These are phyloP conservation scores for Vachellia pachyceras DNA, from an alignment of 306 rosid genomes.

Conservation along the genomic window DNA sequence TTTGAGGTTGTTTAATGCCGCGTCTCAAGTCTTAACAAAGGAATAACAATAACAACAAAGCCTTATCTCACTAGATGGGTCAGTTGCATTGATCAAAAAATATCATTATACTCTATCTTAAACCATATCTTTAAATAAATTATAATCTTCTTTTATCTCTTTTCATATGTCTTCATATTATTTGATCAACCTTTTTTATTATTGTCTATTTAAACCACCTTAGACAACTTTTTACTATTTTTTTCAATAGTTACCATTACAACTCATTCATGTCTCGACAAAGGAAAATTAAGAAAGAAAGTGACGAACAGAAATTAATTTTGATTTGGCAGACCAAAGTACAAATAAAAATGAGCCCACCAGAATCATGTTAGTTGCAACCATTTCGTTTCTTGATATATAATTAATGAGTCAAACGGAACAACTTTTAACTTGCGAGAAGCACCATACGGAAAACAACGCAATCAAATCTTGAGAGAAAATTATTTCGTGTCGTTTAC, in stretches of 20 bases:
- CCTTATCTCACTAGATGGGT: too few species aligned
- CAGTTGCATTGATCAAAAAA: too few species aligned
- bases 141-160: too few species aligned
- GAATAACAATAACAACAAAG: too few species aligned
- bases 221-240: too few species aligned
- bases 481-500: neutral
- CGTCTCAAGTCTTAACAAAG: too few species aligned
- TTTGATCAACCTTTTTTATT: too few species aligned
- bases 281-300: neutral
- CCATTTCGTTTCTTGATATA: neutral
- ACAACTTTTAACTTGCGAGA: neutral
- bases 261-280: neutral
- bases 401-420: neutral
- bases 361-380: neutral
- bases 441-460: neutral
- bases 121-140: too few species aligned
- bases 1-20: neutral
- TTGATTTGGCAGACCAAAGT: neutral
- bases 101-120: too few species aligned
- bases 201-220: too few species aligned
- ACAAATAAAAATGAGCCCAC: slow-evolving; percentile 3
- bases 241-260: too few species aligned
- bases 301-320: neutral
- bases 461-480: neutral
- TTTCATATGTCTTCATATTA: too few species aligned